Evolutionary conservation across 352 stramenopile genomes (phyloP).

Genomic region (Phytopythium cucurbitacearum): DNA sequence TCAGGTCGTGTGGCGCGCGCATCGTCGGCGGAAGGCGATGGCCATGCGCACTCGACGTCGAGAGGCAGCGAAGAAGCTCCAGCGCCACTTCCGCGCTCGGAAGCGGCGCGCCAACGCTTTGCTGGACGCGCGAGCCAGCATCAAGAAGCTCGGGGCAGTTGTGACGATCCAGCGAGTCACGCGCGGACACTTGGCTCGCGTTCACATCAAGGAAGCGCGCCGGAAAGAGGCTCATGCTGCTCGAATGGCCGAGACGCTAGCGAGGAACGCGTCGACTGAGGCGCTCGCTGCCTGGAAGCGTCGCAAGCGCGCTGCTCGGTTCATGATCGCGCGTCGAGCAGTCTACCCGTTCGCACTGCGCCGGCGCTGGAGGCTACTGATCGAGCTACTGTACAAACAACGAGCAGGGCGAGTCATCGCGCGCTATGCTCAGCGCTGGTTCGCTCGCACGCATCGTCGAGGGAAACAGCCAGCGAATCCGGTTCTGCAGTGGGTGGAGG

Average conservation of each 20-base stretch:
- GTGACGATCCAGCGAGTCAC: slow-evolving; percentile 38
- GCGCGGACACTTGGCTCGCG: slow-evolving; percentile 27
- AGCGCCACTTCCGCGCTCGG: slow-evolving; percentile 28
- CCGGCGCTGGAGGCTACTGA: slow-evolving; percentile 20
- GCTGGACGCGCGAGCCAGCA: slow-evolving; percentile 28
- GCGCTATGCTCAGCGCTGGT: slow-evolving; percentile 18
- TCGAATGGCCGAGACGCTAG: slow-evolving; percentile 24
- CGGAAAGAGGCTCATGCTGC: slow-evolving; percentile 18
- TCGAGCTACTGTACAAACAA: slow-evolving; percentile 15
- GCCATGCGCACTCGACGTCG: slow-evolving; percentile 4
- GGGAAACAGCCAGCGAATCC: slow-evolving; percentile 1
- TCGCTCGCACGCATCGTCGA: not conserved
- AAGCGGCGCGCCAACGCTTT: slow-evolving; percentile 34
- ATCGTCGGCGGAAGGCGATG: slow-evolving; percentile 11
- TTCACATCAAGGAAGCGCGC: slow-evolving; percentile 7
- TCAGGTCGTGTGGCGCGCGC: slow-evolving; percentile 44
- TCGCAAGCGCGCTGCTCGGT: slow-evolving; percentile 37
- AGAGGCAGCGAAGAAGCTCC: slow-evolving; percentile 24
- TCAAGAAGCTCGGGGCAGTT: slow-evolving; percentile 22
- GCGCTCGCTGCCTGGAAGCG: slow-evolving; percentile 40
- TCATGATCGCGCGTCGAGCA: slow-evolving; percentile 30
- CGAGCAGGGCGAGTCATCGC: slow-evolving; percentile 16
- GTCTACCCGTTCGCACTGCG: slow-evolving; percentile 44
- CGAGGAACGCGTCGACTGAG: slow-evolving; percentile 32
- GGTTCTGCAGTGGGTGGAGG: slow-evolving; percentile 18